These are phyloP conservation scores for Lablab purpureus DNA, from an alignment of 306 rosid genomes.

Conservation along the genomic window DNA sequence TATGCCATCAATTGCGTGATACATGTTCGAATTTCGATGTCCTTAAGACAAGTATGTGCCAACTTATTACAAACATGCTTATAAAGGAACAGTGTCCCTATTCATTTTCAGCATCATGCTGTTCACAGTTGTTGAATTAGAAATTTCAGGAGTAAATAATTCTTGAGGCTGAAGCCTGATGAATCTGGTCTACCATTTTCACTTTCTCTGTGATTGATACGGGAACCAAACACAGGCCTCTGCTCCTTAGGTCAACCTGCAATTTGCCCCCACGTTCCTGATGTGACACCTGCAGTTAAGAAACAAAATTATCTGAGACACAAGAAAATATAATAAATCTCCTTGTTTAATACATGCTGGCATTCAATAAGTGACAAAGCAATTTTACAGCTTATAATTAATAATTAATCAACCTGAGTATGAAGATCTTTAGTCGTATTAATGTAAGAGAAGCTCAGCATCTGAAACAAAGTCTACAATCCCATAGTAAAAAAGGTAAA, in stretches of 20 bases:
- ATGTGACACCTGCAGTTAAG: background rate
- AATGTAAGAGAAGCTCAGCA: conserved; percentile 43
- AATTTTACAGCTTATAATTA: background rate
- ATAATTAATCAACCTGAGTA: conserved; percentile 30
- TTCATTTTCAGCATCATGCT: background rate
- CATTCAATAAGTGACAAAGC: background rate
- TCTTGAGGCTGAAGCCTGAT: conserved; percentile 31
- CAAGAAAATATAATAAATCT: background rate
- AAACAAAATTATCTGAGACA: background rate
- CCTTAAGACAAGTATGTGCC: background rate
- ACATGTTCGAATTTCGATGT: background rate
- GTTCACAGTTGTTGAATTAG: conserved; percentile 24
- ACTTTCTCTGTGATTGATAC: conserved; percentile 40
- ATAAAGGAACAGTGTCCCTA: background rate
- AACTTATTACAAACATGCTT: background rate
- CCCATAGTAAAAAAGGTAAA: background rate
- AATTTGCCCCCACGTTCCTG: conserved; percentile 39
- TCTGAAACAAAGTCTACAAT: conserved; percentile 41
- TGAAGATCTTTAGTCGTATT: background rate
- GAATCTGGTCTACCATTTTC: conserved; percentile 41
- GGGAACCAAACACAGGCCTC: conserved; percentile 48
- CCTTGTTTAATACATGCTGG: background rate
- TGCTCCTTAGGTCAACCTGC: conserved; percentile 41
- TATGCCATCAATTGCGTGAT: background rate
- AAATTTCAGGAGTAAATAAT: conserved; percentile 15